Evolutionary conservation across 2,329 filamentous ascomycete species (phyloP), one percentile per base, ranked within the genome.

Genomic region (Grosmannia clavigera): DNA sequence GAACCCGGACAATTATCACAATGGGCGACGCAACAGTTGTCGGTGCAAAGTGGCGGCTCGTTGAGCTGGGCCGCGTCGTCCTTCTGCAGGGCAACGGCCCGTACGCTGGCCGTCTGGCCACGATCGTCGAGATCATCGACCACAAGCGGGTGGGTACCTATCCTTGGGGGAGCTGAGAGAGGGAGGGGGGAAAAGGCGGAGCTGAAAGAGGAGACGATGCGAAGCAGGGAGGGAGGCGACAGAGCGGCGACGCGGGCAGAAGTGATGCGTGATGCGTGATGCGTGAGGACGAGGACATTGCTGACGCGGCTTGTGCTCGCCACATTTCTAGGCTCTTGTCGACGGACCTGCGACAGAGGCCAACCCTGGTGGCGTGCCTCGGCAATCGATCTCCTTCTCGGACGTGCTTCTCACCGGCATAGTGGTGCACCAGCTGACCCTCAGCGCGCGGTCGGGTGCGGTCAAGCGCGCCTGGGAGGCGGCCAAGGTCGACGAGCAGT

Each of bases 51-150:
- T 95, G 91, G 91, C 92, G 92, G 83, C 84, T 91, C 79, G 92
- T 99, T 77, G 92, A 99, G 87, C 90, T 96, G 78, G 94, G 94
- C 86, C 91, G 94, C 76, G 86, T 99, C 74, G 87, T 96, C 76
- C 85, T 95, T 77, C 86, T 97, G 81, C 87, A 90, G 78, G 78
- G 77, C 72, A 80, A 83, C 74, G 88, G 91, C 74, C 85, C 86
- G 71, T 88, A 80, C 81, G 80, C 81, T 70, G 92, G 92, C 81
- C 89, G 89, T 76, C 85, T 97, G 71, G 95, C 92, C 72, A 81
- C 86, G 72, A 92, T 99, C 74, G 91, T 96, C 79, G 92, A 99
- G 86, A 97, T 99, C 79, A 94, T 99, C 81, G 94, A 99, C 81
- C 92, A 99, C 88, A 96, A 96, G 86, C 91, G 94, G 81, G 94